These are phyloP conservation scores for Tuber indicum DNA, from an alignment of 495 filamentous ascomycete species.

Conservation along the genomic window DNA sequence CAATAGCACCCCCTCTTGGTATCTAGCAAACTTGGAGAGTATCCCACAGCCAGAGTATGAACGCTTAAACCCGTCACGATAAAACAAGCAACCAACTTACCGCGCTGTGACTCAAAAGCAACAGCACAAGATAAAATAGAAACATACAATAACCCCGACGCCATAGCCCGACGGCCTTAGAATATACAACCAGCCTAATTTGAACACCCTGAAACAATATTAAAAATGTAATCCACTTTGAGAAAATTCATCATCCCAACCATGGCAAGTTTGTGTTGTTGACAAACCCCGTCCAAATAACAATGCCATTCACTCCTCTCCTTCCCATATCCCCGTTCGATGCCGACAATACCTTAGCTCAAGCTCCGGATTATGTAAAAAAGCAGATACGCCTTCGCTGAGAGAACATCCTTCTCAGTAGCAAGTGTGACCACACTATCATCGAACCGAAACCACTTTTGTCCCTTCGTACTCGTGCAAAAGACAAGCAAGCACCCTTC, in stretches of 20 bases:
- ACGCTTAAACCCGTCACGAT: background rate
- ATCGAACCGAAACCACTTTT: slow-evolving; percentile 83
- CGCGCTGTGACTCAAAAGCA: background rate
- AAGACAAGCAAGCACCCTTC: slow-evolving; percentile 18
- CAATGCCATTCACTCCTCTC: background rate
- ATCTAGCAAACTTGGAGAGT: background rate
- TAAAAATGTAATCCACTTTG: background rate
- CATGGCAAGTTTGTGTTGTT: background rate
- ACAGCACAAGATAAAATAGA: background rate
- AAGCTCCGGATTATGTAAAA: slow-evolving; percentile 67
- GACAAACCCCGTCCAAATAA: background rate
- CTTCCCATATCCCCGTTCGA: background rate
- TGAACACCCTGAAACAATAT: background rate
- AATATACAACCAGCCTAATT: background rate
- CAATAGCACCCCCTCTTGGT: background rate
- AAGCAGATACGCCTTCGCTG: slow-evolving; percentile 74
- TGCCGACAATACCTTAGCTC: slow-evolving; percentile 7
- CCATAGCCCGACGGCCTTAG: background rate
- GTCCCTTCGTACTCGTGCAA: slow-evolving; percentile 12
- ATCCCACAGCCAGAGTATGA: background rate
- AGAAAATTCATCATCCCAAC: background rate
- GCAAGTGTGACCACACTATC: slow-evolving; percentile 82
- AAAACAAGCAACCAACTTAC: background rate
- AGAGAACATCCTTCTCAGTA: slow-evolving; percentile 69
- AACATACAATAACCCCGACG: background rate